phyloP scores from a whole-genome alignment of 164 flowering plant species.

The Buxus sempervirens region DNA sequence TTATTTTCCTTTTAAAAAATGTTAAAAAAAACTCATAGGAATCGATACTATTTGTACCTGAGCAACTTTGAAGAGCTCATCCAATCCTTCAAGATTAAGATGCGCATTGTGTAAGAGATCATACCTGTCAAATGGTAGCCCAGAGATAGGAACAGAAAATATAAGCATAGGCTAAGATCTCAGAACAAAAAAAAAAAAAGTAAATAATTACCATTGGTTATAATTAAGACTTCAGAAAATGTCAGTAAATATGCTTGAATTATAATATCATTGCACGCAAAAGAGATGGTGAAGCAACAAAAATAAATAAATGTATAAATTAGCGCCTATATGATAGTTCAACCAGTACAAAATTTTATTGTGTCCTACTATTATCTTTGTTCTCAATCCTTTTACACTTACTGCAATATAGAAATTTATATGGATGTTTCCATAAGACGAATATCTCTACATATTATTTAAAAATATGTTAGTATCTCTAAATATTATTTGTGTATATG shows the following conservation, averaged over 20 bases:
- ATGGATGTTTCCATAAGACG: too few species aligned
- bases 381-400: too few species aligned
- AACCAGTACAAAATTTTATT: too few species aligned
- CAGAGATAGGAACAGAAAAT: not conserved
- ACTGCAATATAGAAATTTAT: too few species aligned
- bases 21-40: not conserved
- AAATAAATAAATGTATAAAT: not conserved
- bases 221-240: too few species aligned
- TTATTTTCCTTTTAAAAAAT: not conserved
- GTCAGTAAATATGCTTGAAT: not conserved
- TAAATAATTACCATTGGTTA: not conserved
- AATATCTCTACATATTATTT: too few species aligned
- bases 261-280: not conserved
- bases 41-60: conserved; percentile 49
- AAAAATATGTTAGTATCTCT: too few species aligned
- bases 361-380: too few species aligned
- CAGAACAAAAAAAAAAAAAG: not conserved
- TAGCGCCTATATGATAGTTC: too few species aligned
- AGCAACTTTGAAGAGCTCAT: conserved; percentile 94
- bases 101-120: conserved; percentile 97
- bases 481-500: too few species aligned
- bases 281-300: not conserved
- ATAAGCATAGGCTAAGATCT: not conserved
- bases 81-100: conserved; percentile 82
- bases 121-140: conserved; percentile 52